These are phyloP conservation scores for Firmiana major DNA, from an alignment of 345 rosid genomes.

Conservation along the genomic window DNA sequence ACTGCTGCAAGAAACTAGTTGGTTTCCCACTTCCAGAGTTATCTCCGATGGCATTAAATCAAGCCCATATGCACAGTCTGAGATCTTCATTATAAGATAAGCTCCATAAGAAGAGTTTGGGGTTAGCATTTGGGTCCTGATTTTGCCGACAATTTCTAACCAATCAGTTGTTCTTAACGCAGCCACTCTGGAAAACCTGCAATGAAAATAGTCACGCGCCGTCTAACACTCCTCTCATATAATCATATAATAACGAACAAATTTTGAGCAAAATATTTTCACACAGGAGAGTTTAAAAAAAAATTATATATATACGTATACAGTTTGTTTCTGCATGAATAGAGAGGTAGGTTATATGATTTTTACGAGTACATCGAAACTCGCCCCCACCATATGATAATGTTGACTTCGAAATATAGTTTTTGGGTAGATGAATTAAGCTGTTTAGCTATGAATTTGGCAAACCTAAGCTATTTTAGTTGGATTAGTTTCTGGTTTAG, in stretches of 20 bases:
- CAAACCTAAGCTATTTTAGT: not conserved
- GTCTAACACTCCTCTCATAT: not conserved
- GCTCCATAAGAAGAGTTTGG: slow-evolving; percentile 47
- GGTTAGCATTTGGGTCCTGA: slow-evolving; percentile 31
- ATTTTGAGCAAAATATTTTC: no score
- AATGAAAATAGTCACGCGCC: no score
- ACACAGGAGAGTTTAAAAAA: no score
- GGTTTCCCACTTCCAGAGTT: slow-evolving; percentile 28
- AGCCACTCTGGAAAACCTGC: slow-evolving; percentile 39
- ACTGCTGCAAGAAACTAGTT: not conserved
- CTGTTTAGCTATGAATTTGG: not conserved
- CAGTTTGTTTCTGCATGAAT: no score
- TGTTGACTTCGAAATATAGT: not conserved
- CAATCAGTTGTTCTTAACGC: slow-evolving; percentile 39
- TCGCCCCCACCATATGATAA: no score
- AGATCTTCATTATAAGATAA: slow-evolving; percentile 43
- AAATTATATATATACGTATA: no score
- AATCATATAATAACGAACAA: no score
- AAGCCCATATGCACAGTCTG: slow-evolving; percentile 42
- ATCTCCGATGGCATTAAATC: slow-evolving; percentile 48
- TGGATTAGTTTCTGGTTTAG: not conserved
- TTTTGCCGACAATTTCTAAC: slow-evolving; percentile 43
- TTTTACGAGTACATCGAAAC: no score
- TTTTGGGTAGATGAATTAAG: not conserved
- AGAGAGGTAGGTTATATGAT: no score